These are phyloP conservation scores for Wallacemonas sp. DNA, from an alignment of 208 protist species.

Conservation along the genomic window DNA sequence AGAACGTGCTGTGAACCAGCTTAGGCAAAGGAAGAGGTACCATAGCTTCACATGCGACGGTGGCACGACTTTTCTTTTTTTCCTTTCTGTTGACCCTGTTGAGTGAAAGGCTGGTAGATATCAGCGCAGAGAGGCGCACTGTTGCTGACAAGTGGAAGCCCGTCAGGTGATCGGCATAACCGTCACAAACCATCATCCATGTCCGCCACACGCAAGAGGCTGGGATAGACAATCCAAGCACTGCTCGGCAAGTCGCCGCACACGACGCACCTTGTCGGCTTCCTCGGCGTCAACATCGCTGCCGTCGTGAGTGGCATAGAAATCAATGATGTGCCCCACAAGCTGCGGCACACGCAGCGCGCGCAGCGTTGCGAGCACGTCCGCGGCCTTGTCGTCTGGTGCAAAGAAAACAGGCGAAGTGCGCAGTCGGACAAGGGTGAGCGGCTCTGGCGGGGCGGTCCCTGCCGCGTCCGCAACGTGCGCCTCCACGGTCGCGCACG, in stretches of 20 bases:
- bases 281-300: conserved; percentile 17
- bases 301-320: conserved; percentile 11
- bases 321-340: conserved; percentile 28
- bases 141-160: no score
- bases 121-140: no score
- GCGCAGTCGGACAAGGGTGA: no score
- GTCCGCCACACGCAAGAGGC: background rate
- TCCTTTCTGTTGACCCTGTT: no score
- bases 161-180: no score
- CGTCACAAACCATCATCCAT: no score
- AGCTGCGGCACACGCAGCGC: conserved; percentile 31
- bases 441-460: no score
- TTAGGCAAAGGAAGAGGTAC: no score
- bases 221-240: background rate
- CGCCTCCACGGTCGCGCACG: background rate
- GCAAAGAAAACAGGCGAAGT: background rate
- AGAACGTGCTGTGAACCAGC: no score
- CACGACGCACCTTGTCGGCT: background rate
- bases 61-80: no score
- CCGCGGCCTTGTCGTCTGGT: background rate
- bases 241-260: background rate
- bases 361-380: conserved; percentile 18
- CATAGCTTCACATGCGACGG: no score
- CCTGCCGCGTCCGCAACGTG: background rate
- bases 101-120: no score